Evolutionary conservation across 768 basidiomycete genomes (phyloP).

Genomic region (Leccinum ochraceum): DNA sequence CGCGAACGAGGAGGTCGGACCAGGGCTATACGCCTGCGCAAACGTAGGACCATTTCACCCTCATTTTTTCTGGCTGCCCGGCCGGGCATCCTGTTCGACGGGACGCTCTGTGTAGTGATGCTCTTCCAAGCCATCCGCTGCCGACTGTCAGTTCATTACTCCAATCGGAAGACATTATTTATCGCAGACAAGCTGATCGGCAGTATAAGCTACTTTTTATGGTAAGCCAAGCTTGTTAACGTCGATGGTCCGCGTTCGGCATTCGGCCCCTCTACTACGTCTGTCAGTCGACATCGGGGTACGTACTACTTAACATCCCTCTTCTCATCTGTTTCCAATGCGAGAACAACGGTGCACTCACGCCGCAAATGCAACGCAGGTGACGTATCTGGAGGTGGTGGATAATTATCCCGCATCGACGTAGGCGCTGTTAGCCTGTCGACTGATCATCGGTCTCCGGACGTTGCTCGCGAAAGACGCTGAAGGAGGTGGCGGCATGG

Average conservation of each 20-base stretch:
- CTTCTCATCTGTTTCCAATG: neutral
- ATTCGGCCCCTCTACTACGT: slow-evolving; percentile 1
- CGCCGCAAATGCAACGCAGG: neutral
- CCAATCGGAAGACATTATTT: neutral
- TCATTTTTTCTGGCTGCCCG: slow-evolving; percentile 6
- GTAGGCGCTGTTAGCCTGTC: slow-evolving; percentile 10
- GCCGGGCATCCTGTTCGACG: slow-evolving; percentile 7
- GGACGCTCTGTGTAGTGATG: slow-evolving; percentile 7
- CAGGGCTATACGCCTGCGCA: slow-evolving; percentile 7
- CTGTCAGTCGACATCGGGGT: slow-evolving; percentile 3
- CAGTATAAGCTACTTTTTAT: slow-evolving; percentile 2
- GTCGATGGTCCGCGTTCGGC: too few relatives aligned
- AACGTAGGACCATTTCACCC: neutral
- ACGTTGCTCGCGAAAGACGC: slow-evolving; percentile 3
- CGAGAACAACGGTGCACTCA: neutral
- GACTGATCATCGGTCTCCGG: slow-evolving; percentile 10
- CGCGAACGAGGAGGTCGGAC: slow-evolving; percentile 5
- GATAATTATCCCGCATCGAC: slow-evolving; percentile 7
- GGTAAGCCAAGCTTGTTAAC: too few relatives aligned
- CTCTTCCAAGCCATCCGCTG: slow-evolving; percentile 7
- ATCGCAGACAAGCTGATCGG: slow-evolving; percentile 15
- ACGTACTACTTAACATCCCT: neutral
- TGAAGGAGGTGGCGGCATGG: neutral
- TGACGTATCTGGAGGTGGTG: slow-evolving; percentile 4
- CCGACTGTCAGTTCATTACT: neutral